A percentile compares a stretch with the other conserved stretches of the same genome.
phyloP scores from a whole-genome alignment of 306 rosid species.

The Vicia faba region DNA sequence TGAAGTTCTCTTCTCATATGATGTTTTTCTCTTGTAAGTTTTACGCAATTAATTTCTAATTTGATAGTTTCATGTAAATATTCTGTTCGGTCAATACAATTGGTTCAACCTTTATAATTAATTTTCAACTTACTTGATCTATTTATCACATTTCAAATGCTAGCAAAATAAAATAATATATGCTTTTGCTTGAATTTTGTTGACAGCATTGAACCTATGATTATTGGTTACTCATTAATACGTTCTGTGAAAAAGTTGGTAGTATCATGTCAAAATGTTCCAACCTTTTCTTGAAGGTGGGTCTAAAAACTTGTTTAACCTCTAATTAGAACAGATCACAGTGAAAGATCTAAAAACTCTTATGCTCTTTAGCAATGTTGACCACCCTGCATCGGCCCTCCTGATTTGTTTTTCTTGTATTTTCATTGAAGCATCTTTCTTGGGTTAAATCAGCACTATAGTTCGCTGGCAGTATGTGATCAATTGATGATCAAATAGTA shows the following conservation, averaged over 20 bases:
- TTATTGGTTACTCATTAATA: neutral
- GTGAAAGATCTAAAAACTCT: slow-evolving; percentile 16
- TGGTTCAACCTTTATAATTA: slow-evolving; percentile 21
- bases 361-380: too few species aligned
- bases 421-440: too few species aligned
- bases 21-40: slow-evolving; percentile 9
- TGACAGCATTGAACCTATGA: neutral
- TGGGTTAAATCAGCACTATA: too few species aligned
- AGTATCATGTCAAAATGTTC: neutral
- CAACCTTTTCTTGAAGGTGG: neutral
- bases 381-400: too few species aligned
- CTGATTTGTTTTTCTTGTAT: too few species aligned
- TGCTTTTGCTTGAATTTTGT: slow-evolving; percentile 26
- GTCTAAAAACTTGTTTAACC: slow-evolving; percentile 9
- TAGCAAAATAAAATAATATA: neutral
- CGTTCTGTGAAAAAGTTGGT: neutral
- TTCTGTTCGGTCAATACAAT: slow-evolving; percentile 19
- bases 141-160: slow-evolving; percentile 14
- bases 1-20: slow-evolving; percentile 6
- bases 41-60: slow-evolving; percentile 17
- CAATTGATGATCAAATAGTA: neutral
- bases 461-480: too few species aligned
- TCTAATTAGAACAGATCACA: slow-evolving; percentile 9
- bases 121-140: slow-evolving; percentile 16
- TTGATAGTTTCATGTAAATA: slow-evolving; percentile 28